Base-by-base conservation (phyloP, 805 yeast species). In the Candida vartiovaarae region DNA sequence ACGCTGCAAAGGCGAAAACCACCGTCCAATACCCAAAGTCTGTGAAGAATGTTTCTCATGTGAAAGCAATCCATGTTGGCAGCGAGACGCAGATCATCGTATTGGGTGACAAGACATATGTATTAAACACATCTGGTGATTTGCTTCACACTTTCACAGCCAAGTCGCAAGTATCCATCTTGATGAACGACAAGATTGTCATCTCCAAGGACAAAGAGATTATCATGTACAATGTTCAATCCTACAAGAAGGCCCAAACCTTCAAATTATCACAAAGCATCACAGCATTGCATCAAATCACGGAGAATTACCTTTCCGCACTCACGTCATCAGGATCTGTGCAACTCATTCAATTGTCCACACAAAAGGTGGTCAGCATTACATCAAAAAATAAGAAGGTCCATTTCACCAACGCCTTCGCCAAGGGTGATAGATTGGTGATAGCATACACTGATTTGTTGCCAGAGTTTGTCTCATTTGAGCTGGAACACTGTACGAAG, bases 361-460 rank as follows among this genome's bases (percentile, higher is more conserved):
- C 29, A 6, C 31, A 32, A 28, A n/a, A 7, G 5, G 23, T 11
- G 8, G 23, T 25, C 35, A 24, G 30, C 15, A 30, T 38, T 35
- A 32, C 36, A 32, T 54, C 65, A 24, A 54, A 51, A 30, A 59
- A 56, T 11, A 36, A 56, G 32, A 48, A 51, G 9, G 54, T 62
- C 5, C 59, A 55, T 29, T 56, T 63, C 20, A 46, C 58, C 6
- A 61, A 59, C 36, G 56, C 59, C 32, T 46, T 48, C 25, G 31
- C 53, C 4, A 37, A 42, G 2, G 46, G 49, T 8, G 40, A 48
- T 8, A 46, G 46, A 10, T 37, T 64, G 3, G 46, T 67, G 31
- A 40, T 67, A 4, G 62, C 71, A 11, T 67, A 70, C 68, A 50
- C 60, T 43, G 69, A 62, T 2, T 59, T 68, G 39, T 71, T 65